Conservation (phyloP, 345 rosid genomes). For the Gossypium raimondii region DNA sequence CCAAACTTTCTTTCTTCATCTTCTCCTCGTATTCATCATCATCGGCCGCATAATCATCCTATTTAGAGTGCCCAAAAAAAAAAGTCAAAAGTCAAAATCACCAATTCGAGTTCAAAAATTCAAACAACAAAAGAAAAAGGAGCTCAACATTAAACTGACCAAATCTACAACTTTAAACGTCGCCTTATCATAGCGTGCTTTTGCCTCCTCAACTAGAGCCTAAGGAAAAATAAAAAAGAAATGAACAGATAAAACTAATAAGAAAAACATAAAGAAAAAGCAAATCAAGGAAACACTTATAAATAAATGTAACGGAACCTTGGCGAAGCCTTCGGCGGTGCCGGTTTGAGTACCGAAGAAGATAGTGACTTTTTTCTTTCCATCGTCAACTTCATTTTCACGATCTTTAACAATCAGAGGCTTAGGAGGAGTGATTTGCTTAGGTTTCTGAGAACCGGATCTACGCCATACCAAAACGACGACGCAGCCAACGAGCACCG, state of each 20-base stretch:
- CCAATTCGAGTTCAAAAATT: background rate
- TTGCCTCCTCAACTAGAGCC: constrained; percentile 84
- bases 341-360: constrained; percentile 96
- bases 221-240: constrained; percentile 7
- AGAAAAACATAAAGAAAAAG: background rate
- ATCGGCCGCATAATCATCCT: constrained; percentile 97
- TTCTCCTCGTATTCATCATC: constrained; percentile 93
- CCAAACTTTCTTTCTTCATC: constrained; percentile 75
- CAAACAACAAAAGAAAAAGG: background rate
- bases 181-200: constrained; percentile 77
- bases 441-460: constrained; percentile 46
- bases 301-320: constrained; percentile 38
- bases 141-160: constrained; percentile 37
- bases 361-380: constrained; percentile 66
- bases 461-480: constrained; percentile 72
- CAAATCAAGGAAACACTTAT: background rate
- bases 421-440: constrained; percentile 42
- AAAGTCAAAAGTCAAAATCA: constrained; percentile 8
- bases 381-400: constrained; percentile 69
- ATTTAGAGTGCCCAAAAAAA: background rate
- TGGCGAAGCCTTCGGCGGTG: constrained; percentile 96
- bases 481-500: constrained; percentile 85
- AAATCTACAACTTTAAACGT: constrained; percentile 74
- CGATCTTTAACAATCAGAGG: constrained; percentile 49
- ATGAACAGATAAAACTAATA: background rate